Percentiles rank a stretch among this genome's conserved stretches.
These are phyloP conservation scores for Pythium periplocum DNA, from an alignment of 352 stramenopile genomes.

Conservation along the genomic window DNA sequence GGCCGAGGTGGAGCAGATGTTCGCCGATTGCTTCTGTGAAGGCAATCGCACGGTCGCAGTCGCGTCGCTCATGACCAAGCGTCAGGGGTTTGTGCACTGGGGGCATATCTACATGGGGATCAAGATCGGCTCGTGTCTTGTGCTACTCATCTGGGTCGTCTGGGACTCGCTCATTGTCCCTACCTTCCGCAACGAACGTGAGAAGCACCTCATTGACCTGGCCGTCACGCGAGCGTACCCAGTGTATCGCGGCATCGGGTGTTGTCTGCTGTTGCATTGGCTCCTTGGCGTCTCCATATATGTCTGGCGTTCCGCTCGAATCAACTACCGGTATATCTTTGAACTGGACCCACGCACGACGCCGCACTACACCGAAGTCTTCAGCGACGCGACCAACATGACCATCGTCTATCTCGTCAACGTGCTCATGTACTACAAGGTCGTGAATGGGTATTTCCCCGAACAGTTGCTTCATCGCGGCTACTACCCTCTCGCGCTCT, in stretches of 20 bases:
- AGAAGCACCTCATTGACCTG: constrained; percentile 73
- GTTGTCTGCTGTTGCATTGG: constrained; percentile 95
- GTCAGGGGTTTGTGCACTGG: constrained; percentile 72
- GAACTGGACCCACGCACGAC: constrained; percentile 76
- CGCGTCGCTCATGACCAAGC: constrained; percentile 78
- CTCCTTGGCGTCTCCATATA: constrained; percentile 91
- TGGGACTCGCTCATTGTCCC: constrained; percentile 93
- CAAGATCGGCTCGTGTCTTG: constrained; percentile 73
- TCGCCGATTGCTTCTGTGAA: constrained; percentile 72
- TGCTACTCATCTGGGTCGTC: constrained; percentile 90
- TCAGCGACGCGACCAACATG: constrained; percentile 95
- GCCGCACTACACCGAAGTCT: constrained; percentile 88
- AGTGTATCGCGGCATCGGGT: constrained; percentile 93
- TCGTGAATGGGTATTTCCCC: constrained; percentile 83
- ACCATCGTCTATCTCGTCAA: constrained; percentile 93
- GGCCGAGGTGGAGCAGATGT: constrained; percentile 53
- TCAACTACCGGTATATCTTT: constrained; percentile 92
- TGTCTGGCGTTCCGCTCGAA: constrained; percentile 73
- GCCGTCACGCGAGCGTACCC: constrained; percentile 85
- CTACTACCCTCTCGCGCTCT: constrained; percentile 90
- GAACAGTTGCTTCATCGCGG: constrained; percentile 78
- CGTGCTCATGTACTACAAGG: constrained; percentile 97
- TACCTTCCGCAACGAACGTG: constrained; percentile 54
- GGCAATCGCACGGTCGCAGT: constrained; percentile 63
- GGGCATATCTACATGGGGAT: constrained; percentile 81